A percentile compares a stretch with the other conserved stretches of the same genome.
These are phyloP conservation scores for Articulospora tetracladia DNA, from an alignment of 495 filamentous ascomycete genomes.

Conservation along the genomic window DNA sequence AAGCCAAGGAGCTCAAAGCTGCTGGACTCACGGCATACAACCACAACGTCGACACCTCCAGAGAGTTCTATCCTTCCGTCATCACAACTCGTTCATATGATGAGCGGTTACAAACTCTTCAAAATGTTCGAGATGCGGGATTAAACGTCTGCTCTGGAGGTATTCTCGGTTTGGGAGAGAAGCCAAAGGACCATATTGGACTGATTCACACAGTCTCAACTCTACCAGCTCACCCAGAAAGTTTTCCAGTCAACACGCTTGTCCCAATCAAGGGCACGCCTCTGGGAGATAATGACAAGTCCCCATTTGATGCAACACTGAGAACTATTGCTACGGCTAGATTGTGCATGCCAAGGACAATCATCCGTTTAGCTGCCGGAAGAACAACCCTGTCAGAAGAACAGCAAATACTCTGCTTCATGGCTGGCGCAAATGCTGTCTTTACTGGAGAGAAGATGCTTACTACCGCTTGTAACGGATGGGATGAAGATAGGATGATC, in stretches of 20 bases:
- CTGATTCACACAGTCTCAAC: conserved; percentile 74
- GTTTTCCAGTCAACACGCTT: conserved; percentile 80
- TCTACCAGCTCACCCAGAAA: conserved; percentile 74
- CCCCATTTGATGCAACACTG: conserved; percentile 64
- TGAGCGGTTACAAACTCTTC: conserved; percentile 71
- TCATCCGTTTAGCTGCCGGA: conserved; percentile 78
- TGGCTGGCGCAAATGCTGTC: conserved; percentile 81
- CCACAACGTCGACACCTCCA: conserved; percentile 84
- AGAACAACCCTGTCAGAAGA: conserved; percentile 74
- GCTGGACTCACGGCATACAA: conserved; percentile 86
- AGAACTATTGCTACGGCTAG: conserved; percentile 77
- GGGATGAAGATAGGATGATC: conserved; percentile 79
- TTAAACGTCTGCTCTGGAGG: conserved; percentile 85
- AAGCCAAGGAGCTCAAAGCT: conserved; percentile 74
- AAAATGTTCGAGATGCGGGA: conserved; percentile 73
- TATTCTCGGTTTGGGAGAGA: conserved; percentile 77
- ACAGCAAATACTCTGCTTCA: conserved; percentile 79
- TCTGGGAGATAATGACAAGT: conserved; percentile 63
- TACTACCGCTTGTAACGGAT: conserved; percentile 82
- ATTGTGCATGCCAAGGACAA: conserved; percentile 72
- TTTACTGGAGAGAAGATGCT: conserved; percentile 93
- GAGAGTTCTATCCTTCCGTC: conserved; percentile 76
- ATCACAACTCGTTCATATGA: conserved; percentile 82
- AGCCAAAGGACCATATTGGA: conserved; percentile 68
- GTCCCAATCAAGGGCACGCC: conserved; percentile 86